Evolutionary conservation across 345 rosid species (phyloP).

Genomic region (Salix suchowensis): DNA sequence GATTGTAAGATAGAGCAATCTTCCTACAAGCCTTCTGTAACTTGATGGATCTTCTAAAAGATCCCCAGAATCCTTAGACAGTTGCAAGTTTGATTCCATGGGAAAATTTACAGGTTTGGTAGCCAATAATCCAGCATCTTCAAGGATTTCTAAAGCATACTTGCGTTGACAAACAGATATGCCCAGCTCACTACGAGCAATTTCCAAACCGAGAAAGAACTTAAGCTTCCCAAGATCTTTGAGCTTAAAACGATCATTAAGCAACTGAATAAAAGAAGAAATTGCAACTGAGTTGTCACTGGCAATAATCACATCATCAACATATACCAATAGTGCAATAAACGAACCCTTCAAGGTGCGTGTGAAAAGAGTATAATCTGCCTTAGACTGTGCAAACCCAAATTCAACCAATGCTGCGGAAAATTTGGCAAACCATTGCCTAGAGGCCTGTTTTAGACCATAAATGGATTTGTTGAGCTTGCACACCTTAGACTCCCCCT

Average conservation of each 20-base stretch:
- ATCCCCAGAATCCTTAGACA: not conserved
- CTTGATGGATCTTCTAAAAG: fast-evolving
- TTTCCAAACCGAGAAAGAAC: not conserved
- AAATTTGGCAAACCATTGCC: not conserved
- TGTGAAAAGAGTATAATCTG: not conserved
- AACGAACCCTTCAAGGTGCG: too few relatives aligned
- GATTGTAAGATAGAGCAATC: not conserved
- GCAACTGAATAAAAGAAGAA: fast-evolving
- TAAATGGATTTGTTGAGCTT: not conserved
- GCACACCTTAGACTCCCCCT: not conserved
- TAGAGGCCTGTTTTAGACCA: not conserved
- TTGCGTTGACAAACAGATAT: not conserved
- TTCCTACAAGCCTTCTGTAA: not conserved
- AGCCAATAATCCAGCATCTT: not conserved
- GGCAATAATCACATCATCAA: not conserved
- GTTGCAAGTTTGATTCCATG: not conserved
- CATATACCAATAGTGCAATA: not conserved
- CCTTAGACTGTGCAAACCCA: not conserved
- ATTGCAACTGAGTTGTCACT: fast-evolving
- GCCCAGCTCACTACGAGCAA: not conserved
- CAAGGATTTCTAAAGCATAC: not conserved
- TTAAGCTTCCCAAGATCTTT: not conserved
- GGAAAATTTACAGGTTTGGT: fast-evolving
- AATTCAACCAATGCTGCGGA: not conserved
- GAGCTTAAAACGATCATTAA: not conserved